phyloP scores from a whole-genome alignment of 331 rosid species.

The Stylosanthes scabra region DNA sequence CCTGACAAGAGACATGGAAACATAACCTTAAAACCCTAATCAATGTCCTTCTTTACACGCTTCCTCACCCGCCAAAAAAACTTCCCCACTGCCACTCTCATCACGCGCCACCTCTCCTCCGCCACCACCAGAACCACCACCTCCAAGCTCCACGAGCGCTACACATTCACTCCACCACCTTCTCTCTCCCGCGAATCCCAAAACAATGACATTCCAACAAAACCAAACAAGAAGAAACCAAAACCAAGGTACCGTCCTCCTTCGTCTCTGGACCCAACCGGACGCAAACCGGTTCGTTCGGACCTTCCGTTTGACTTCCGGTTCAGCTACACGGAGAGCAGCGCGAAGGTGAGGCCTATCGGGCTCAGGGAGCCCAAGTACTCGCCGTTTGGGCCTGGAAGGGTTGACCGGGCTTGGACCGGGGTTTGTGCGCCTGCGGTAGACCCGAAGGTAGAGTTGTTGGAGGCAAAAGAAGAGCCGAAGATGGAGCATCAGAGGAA shows the following conservation, averaged over 20 bases:
- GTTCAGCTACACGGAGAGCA: conserved; percentile 88
- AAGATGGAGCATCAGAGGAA: conserved; percentile 70
- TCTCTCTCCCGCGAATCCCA: conserved; percentile 54
- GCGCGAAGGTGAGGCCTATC: conserved; percentile 70
- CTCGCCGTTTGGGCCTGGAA: conserved; percentile 90
- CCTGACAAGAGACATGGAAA: no score
- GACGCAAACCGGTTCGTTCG: conserved; percentile 55
- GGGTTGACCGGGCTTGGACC: conserved; percentile 77
- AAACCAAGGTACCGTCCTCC: conserved; percentile 72
- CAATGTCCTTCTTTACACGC: conserved; percentile 52
- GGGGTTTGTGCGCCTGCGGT: conserved; percentile 93
- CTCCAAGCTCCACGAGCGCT: conserved; percentile 68
- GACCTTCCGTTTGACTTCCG: conserved; percentile 84
- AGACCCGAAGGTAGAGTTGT: conserved; percentile 63
- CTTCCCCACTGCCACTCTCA: conserved; percentile 29
- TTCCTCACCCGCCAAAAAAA: conserved; percentile 65
- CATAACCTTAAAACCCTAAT: conserved; percentile 44
- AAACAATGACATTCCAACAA: conserved; percentile 35
- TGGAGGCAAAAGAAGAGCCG: conserved; percentile 66
- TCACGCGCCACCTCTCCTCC: conserved; percentile 67
- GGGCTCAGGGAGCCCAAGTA: conserved; percentile 91
- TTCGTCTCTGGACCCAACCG: conserved; percentile 68
- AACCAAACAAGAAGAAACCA: conserved; percentile 47
- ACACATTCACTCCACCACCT: conserved; percentile 67
- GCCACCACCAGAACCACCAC: conserved; percentile 46